These are phyloP conservation scores for Debaryomyces hansenii DNA, from an alignment of 805 yeast genomes.

Conservation along the genomic window DNA sequence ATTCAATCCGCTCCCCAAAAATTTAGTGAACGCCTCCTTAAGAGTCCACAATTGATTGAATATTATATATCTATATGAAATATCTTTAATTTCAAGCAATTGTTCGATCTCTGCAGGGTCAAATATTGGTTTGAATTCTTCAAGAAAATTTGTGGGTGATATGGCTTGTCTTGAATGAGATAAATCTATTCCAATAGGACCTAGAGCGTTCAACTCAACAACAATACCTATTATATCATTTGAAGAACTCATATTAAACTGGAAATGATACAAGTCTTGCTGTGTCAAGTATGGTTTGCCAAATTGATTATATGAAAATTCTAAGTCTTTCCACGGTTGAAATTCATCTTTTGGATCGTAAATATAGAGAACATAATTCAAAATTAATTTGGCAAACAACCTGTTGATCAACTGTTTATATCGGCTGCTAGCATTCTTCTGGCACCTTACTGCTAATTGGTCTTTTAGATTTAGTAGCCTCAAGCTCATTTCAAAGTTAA, in stretches of 20 bases:
- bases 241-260: constrained; percentile 65
- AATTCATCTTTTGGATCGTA: constrained; percentile 7
- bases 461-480: constrained; percentile 43
- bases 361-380: constrained; percentile 29
- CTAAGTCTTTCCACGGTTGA: constrained; percentile 21
- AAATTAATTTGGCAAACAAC: constrained; percentile 45
- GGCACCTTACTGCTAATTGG: constrained; percentile 42
- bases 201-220: constrained; percentile 25
- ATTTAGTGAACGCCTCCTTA: constrained; percentile 74
- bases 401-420: constrained; percentile 42
- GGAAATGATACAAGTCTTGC: constrained; percentile 19
- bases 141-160: constrained; percentile 26
- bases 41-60: constrained; percentile 74
- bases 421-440: constrained; percentile 34
- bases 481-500: constrained; percentile 49
- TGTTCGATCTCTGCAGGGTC: constrained; percentile 31
- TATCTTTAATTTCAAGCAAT: constrained; percentile 20
- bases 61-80: constrained; percentile 19
- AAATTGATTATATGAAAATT: constrained; percentile 31
- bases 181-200: constrained; percentile 36
- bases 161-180: constrained; percentile 34
- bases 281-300: constrained; percentile 57
- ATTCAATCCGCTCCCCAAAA: constrained; percentile 57
- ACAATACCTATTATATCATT: constrained; percentile 48
- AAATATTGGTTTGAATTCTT: constrained; percentile 45